These are phyloP conservation scores for Triglochin maritima DNA, from an alignment of 106 monocot species.

Conservation along the genomic window DNA sequence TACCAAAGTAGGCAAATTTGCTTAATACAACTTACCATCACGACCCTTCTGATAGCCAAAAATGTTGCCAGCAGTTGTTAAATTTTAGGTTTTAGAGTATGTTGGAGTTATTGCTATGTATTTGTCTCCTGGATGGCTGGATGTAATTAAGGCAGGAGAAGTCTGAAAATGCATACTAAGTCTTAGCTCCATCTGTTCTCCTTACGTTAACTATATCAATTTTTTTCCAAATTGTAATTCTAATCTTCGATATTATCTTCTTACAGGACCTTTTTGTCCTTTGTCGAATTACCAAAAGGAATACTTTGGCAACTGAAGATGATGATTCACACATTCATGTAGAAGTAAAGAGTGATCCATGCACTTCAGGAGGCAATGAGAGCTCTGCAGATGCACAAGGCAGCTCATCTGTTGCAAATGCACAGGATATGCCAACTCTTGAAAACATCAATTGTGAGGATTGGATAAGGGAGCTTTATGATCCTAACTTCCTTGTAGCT, in stretches of 20 bases:
- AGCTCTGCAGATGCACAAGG: slow-evolving; percentile 8
- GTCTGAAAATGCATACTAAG: too few species aligned
- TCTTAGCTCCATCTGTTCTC: too few species aligned
- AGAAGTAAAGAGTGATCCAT: background rate
- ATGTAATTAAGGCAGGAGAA: too few species aligned
- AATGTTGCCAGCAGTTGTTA: too few species aligned
- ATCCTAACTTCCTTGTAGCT: slow-evolving; percentile 16
- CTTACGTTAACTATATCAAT: too few species aligned
- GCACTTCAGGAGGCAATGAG: background rate
- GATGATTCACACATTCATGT: slow-evolving; percentile 3
- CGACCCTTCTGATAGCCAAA: too few species aligned
- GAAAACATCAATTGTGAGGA: slow-evolving; percentile 24
- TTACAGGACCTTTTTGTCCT: slow-evolving; percentile 66
- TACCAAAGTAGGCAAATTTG: too few species aligned
- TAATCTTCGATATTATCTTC: background rate
- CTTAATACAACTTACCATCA: too few species aligned
- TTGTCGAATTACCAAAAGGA: slow-evolving; percentile 78
- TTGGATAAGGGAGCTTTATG: slow-evolving; percentile 43
- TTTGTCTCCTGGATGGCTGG: too few species aligned
- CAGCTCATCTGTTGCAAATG: slow-evolving; percentile 1
- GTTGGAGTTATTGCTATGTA: too few species aligned
- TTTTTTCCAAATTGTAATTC: background rate
- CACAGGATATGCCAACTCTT: slow-evolving; percentile 14
- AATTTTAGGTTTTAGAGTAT: too few species aligned
- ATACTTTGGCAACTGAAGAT: slow-evolving; percentile 24